phyloP scores from a whole-genome alignment of 2,329 filamentous ascomycete species.

The Alternaria arborescens region DNA sequence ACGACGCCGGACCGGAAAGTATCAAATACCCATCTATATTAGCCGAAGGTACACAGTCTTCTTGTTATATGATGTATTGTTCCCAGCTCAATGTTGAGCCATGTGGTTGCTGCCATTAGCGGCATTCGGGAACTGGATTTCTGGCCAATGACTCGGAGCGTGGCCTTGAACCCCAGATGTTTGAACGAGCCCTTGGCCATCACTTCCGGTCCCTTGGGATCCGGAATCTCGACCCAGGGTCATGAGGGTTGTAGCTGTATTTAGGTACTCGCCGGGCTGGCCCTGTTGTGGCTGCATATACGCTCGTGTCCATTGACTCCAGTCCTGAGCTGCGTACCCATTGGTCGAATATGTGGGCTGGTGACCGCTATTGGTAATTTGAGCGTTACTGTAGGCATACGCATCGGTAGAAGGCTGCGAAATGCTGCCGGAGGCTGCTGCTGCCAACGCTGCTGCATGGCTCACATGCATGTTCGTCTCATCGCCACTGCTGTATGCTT shows the following conservation, averaged over 20 bases:
- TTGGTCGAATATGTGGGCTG: conserved; percentile 38
- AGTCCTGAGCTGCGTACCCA: conserved; percentile 39
- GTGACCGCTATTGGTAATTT: conserved; percentile 25
- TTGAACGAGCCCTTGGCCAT: conserved; percentile 31
- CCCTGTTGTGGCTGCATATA: conserved; percentile 39
- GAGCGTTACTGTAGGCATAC: conserved; percentile 38
- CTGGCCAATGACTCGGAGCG: conserved; percentile 41
- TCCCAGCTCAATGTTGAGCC: conserved; percentile 24
- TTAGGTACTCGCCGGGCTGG: conserved; percentile 47
- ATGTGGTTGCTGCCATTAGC: conserved; percentile 31
- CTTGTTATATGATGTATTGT: not conserved
- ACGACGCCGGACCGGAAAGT: conserved; percentile 11
- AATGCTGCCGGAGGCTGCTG: conserved; percentile 33
- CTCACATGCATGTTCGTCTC: conserved; percentile 42
- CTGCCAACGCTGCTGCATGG: conserved; percentile 42
- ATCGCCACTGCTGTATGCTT: conserved; percentile 34
- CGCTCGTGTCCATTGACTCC: conserved; percentile 48
- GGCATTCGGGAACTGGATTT: conserved; percentile 35
- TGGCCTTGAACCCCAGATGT: conserved; percentile 33
- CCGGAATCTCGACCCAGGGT: conserved; percentile 44
- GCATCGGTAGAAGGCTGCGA: conserved; percentile 30
- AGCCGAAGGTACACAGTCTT: conserved; percentile 6
- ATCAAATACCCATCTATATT: conserved; percentile 6
- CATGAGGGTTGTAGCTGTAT: conserved; percentile 52
- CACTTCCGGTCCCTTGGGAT: conserved; percentile 28